Evolutionary conservation across 208 protist genomes (phyloP).

Genomic region (Leishmania lainsoni): DNA sequence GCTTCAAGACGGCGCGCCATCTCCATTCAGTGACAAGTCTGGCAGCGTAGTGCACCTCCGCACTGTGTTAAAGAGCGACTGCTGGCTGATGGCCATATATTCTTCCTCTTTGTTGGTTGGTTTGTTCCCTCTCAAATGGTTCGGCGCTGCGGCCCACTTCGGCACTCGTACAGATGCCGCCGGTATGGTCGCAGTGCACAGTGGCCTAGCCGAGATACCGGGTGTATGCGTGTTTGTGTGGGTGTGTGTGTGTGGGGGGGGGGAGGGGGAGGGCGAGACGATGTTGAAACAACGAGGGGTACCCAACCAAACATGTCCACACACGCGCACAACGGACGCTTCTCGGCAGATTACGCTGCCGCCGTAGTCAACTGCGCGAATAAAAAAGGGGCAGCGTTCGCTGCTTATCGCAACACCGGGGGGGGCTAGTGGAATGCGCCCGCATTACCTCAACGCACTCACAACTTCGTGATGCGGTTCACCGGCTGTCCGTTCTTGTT

Average conservation of each 20-base stretch:
- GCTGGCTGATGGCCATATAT: neutral
- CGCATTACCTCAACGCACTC: neutral
- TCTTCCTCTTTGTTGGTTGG: neutral
- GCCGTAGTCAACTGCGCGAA: neutral
- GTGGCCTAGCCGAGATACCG: neutral
- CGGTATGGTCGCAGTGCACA: neutral
- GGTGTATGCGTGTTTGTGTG: neutral
- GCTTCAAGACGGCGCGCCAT: neutral
- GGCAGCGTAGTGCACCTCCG: neutral
- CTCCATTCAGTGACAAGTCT: neutral
- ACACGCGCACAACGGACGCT: neutral
- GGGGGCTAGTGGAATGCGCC: neutral
- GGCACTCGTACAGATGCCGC: neutral
- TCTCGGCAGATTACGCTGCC: neutral
- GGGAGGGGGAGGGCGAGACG: neutral
- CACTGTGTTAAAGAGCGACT: neutral
- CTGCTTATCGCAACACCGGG: neutral
- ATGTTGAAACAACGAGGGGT: neutral
- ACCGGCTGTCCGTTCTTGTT: conserved; percentile 42
- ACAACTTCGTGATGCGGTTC: conserved; percentile 1
- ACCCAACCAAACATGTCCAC: neutral
- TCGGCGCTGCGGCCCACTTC: neutral
- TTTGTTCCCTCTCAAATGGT: neutral
- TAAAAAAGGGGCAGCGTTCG: neutral
- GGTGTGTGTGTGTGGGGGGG: too few relatives aligned